Evolutionary conservation across 1,139 yeast genomes (phyloP).

Genomic region (Suhomyces bolitotheri): DNA sequence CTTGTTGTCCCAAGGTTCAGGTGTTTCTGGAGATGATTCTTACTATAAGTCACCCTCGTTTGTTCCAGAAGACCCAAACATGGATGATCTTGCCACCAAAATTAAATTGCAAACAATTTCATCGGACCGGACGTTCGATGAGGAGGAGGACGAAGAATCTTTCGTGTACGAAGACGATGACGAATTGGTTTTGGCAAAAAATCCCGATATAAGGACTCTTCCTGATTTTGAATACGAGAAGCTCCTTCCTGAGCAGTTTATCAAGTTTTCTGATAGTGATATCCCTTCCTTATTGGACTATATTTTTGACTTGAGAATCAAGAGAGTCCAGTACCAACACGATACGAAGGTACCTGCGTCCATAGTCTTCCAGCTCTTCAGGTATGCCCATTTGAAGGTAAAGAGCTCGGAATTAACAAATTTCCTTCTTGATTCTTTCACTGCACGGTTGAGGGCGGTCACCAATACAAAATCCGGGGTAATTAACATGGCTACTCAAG

Average conservation of each 20-base stretch:
- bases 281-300: constrained; percentile 61
- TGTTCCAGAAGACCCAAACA: constrained; percentile 32
- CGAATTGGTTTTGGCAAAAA: constrained; percentile 31
- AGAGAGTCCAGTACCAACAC: constrained; percentile 40
- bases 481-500: constrained; percentile 43
- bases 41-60: constrained; percentile 21
- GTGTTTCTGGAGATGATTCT: constrained; percentile 15
- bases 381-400: constrained; percentile 61
- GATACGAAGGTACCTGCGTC: constrained; percentile 69
- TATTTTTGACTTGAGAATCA: constrained; percentile 45
- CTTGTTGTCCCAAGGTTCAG: constrained; percentile 32
- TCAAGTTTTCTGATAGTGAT: constrained; percentile 66
- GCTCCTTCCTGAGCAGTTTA: constrained; percentile 46
- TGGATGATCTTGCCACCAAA: constrained; percentile 43
- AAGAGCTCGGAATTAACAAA: constrained; percentile 55
- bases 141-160: constrained; percentile 25
- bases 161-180: constrained; percentile 37
- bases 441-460: constrained; percentile 60
- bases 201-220: constrained; percentile 30
- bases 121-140: constrained; percentile 18
- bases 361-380: constrained; percentile 60
- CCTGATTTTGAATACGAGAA: constrained; percentile 50
- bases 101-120: constrained; percentile 54
- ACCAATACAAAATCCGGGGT: constrained; percentile 63
- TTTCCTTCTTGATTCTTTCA: constrained; percentile 58